Conservation (phyloP, 495 filamentous ascomycete species). For the Penicillium longicatenatum region DNA sequence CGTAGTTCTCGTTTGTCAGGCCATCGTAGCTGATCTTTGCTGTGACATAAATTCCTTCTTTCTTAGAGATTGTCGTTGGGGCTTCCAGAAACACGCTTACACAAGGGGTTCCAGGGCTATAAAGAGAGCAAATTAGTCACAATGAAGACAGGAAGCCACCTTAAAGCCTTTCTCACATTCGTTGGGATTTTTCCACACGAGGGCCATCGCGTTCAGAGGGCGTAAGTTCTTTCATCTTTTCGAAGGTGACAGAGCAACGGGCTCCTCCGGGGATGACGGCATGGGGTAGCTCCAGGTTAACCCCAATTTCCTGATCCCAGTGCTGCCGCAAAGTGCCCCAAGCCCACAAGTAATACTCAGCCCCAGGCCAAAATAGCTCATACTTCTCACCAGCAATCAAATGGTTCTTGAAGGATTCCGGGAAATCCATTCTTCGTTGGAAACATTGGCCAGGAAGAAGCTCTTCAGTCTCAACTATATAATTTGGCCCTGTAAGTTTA, state of each 20-base stretch:
- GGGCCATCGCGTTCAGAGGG: too few relatives aligned
- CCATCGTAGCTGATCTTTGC: slow-evolving; percentile 8
- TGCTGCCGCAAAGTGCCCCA: slow-evolving; percentile 15
- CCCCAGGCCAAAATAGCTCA: slow-evolving; percentile 13
- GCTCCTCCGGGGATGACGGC: slow-evolving; percentile 1
- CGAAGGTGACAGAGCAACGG: too few relatives aligned
- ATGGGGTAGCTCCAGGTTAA: neutral
- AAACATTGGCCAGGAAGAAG: too few relatives aligned
- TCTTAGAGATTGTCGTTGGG: slow-evolving; percentile 4
- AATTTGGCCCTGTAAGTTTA: too few relatives aligned
- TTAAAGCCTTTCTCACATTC: too few relatives aligned
- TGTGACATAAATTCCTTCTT: neutral
- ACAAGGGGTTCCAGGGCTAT: slow-evolving; percentile 10
- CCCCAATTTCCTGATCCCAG: slow-evolving; percentile 8
- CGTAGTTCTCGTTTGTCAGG: neutral
- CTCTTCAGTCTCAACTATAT: too few relatives aligned
- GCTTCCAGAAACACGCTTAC: slow-evolving; percentile 5
- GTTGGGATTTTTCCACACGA: too few relatives aligned
- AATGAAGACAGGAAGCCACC: slow-evolving; percentile 2
- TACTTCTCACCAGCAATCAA: slow-evolving; percentile 16
- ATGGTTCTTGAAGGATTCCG: neutral
- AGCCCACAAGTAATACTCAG: slow-evolving; percentile 16
- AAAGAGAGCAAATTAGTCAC: slow-evolving; percentile 1
- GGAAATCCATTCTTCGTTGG: too few relatives aligned
- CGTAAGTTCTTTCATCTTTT: too few relatives aligned